phyloP scores from a whole-genome alignment of 2,329 filamentous ascomycete genomes.

The Beauveria scarabaeidicola region DNA sequence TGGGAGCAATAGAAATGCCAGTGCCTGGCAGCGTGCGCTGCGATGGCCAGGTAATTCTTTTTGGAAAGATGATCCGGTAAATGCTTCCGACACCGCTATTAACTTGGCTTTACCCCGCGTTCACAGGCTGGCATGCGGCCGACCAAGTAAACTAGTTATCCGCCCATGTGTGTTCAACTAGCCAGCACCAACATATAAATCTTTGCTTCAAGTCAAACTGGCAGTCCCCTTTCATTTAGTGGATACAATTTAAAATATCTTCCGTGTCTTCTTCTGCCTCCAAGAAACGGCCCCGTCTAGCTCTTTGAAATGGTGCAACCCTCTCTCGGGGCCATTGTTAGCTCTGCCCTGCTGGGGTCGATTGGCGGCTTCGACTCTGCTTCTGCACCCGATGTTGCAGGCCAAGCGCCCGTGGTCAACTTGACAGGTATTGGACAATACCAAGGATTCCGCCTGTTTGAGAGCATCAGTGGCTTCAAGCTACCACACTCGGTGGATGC shows the following conservation, averaged over 20 bases:
- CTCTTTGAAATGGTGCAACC: background rate
- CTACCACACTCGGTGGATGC: slow-evolving; percentile 32
- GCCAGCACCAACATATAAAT: background rate
- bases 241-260: background rate
- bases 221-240: too few species aligned
- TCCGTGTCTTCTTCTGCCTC: background rate
- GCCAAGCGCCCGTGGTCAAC: background rate
- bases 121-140: background rate
- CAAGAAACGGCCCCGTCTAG: background rate
- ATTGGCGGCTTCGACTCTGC: background rate
- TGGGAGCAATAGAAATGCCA: too few species aligned
- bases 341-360: slow-evolving; percentile 1
- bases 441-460: background rate
- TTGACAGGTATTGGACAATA: background rate
- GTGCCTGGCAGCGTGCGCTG: background rate
- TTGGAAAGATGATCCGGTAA: background rate
- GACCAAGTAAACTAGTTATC: too few species aligned
- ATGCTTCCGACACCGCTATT: background rate
- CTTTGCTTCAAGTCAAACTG: background rate
- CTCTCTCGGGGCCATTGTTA: background rate
- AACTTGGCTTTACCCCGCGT: background rate
- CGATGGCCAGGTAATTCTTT: background rate
- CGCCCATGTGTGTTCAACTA: too few species aligned
- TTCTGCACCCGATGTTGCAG: background rate
- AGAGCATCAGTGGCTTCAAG: slow-evolving; percentile 23